phyloP scores from a whole-genome alignment of 164 flowering plant species.

The Santalum album region DNA sequence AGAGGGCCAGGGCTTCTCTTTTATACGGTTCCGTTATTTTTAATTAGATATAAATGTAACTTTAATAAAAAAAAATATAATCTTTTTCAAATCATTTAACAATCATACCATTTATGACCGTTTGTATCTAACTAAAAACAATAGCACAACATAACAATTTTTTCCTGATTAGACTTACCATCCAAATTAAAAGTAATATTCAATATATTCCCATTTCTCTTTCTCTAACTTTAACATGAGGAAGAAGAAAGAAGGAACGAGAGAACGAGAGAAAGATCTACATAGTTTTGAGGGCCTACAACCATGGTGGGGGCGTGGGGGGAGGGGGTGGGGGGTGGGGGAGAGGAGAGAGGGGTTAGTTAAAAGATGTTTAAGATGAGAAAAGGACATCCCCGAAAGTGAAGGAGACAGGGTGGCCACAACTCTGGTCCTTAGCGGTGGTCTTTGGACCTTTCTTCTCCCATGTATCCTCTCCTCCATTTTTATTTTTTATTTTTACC shows the following conservation, averaged over 20 bases:
- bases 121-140: too few relatives aligned
- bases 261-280: constrained; percentile 34
- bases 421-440: constrained; percentile 34
- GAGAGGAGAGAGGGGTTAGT: constrained; percentile 15
- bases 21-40: too few relatives aligned
- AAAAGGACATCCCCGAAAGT: constrained; percentile 37
- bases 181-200: too few relatives aligned
- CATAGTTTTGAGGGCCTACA: constrained; percentile 43
- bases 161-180: too few relatives aligned
- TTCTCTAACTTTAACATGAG: background rate
- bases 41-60: too few relatives aligned
- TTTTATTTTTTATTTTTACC: constrained; percentile 1
- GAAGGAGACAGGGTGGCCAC: constrained; percentile 49
- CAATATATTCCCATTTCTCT: constrained; percentile 5
- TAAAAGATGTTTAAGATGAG: constrained; percentile 42
- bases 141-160: too few relatives aligned
- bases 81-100: too few relatives aligned
- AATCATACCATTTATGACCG: too few relatives aligned
- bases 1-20: too few relatives aligned
- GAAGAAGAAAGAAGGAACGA: background rate
- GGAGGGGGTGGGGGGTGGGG: too few relatives aligned
- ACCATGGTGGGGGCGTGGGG: too few relatives aligned
- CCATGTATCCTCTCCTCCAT: background rate
- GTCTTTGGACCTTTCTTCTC: constrained; percentile 33
- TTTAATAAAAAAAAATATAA: too few relatives aligned